Conservation (phyloP, 139 green algal species). For the Auxenochlorella pyrenoidosa region DNA sequence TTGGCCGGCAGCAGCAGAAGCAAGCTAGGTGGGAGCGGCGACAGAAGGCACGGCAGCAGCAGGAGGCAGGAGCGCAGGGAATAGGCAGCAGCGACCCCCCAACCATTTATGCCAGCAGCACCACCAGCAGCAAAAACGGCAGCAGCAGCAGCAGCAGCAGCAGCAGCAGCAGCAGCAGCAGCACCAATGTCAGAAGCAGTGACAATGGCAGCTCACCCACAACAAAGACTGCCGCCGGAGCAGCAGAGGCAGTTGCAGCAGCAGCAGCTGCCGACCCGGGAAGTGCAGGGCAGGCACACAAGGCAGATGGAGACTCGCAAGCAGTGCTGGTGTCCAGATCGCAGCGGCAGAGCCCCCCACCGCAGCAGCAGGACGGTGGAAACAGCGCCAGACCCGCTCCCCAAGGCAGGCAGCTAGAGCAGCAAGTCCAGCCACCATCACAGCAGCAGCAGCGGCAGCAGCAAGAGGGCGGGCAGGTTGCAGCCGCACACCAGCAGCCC, state of each 20-base stretch:
- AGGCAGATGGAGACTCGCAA: not conserved
- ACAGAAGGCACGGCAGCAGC: not conserved
- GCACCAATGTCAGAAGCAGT: not conserved
- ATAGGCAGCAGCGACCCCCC: not conserved
- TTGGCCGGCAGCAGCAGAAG: not conserved
- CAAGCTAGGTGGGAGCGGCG: not conserved
- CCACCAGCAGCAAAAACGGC: not conserved
- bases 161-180: not conserved
- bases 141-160: not conserved
- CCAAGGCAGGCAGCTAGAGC: not conserved
- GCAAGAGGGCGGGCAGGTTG: not conserved
- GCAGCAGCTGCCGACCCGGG: too few relatives aligned
- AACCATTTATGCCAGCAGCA: not conserved
- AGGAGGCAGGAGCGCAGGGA: not conserved
- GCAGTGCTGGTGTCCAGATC: not conserved
- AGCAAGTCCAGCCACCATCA: not conserved
- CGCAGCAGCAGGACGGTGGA: not conserved
- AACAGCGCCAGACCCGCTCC: not conserved
- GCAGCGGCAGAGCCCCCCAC: not conserved
- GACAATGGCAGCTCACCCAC: not conserved
- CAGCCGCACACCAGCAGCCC: too few relatives aligned
- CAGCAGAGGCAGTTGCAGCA: not conserved
- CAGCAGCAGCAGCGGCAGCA: slow-evolving; percentile 1
- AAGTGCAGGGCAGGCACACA: too few relatives aligned
- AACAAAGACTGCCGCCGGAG: not conserved